phyloP scores from a whole-genome alignment of 2,329 filamentous ascomycete genomes.

The Alternaria postmessia region DNA sequence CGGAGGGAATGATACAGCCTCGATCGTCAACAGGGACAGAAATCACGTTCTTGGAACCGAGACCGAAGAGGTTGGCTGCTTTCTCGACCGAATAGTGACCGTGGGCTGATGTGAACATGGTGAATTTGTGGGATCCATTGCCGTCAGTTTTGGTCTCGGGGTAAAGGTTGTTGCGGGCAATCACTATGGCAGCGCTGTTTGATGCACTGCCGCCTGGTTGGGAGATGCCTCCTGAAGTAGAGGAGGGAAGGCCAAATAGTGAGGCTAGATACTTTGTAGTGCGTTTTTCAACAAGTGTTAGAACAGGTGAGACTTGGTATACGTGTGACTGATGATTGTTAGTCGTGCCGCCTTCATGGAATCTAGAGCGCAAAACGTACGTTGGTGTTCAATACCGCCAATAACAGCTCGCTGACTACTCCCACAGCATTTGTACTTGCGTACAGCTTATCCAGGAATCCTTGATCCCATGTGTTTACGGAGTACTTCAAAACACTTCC shows the following conservation, averaged over 20 bases:
- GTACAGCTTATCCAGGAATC: slow-evolving; percentile 95
- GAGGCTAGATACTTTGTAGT: slow-evolving; percentile 76
- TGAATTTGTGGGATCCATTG: slow-evolving; percentile 70
- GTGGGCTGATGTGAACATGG: slow-evolving; percentile 86
- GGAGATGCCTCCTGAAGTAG: slow-evolving; percentile 75
- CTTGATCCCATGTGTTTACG: slow-evolving; percentile 98
- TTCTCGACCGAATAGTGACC: slow-evolving; percentile 97
- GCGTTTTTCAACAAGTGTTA: slow-evolving; percentile 87
- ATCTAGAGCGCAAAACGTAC: slow-evolving; percentile 48
- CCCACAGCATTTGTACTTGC: slow-evolving; percentile 89
- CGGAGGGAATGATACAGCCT: slow-evolving; percentile 74
- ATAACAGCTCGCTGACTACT: slow-evolving; percentile 81
- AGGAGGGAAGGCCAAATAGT: slow-evolving; percentile 62
- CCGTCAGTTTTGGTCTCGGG: slow-evolving; percentile 79
- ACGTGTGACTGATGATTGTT: slow-evolving; percentile 72
- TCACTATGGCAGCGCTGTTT: slow-evolving; percentile 83
- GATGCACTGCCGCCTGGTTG: slow-evolving; percentile 84
- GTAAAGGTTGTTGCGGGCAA: slow-evolving; percentile 86
- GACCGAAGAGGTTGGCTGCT: slow-evolving; percentile 87
- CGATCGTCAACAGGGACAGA: slow-evolving; percentile 74
- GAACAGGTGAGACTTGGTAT: slow-evolving; percentile 88
- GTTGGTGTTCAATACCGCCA: slow-evolving; percentile 91
- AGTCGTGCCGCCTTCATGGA: not conserved
- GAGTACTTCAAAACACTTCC: slow-evolving; percentile 79
- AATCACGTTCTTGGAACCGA: slow-evolving; percentile 78